Evolutionary conservation across 768 basidiomycete species (phyloP).

Genomic region (Mycena vitilis): DNA sequence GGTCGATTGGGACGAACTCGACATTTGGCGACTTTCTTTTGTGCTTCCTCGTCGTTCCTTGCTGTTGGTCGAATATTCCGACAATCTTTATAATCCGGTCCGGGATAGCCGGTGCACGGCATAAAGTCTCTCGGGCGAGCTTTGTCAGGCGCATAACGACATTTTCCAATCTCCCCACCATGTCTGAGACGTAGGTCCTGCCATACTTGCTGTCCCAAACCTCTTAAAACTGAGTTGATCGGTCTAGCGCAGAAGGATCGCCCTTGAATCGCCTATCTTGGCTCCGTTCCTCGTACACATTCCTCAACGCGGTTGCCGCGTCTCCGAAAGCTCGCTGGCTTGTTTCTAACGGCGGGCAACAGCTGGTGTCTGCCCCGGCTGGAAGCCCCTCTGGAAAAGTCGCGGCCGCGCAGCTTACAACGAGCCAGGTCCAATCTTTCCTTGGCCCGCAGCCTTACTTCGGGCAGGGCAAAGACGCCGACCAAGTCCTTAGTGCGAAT

Average conservation of each 20-base stretch:
- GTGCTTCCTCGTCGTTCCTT: too few relatives aligned
- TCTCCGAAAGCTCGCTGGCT: constrained; percentile 79
- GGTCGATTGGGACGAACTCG: too few relatives aligned
- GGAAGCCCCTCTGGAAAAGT: constrained; percentile 45
- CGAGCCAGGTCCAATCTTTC: constrained; percentile 69
- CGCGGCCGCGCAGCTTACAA: constrained; percentile 65
- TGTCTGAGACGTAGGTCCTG: constrained; percentile 23
- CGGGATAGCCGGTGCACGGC: constrained; percentile 21
- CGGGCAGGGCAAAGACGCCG: constrained; percentile 70
- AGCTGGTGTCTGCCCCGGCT: constrained; percentile 60
- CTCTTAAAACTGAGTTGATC: background rate
- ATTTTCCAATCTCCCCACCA: background rate
- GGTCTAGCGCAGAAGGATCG: constrained; percentile 57
- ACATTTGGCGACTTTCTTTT: too few relatives aligned
- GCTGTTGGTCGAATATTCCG: background rate
- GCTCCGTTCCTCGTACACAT: constrained; percentile 78
- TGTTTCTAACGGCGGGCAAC: constrained; percentile 79
- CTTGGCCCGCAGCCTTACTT: constrained; percentile 79
- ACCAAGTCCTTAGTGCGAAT: constrained; percentile 46
- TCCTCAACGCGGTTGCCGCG: constrained; percentile 77
- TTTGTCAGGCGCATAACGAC: constrained; percentile 26
- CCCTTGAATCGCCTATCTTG: constrained; percentile 86
- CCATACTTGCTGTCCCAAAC: too few relatives aligned
- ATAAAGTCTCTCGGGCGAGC: constrained; percentile 6
- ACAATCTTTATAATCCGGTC: constrained; percentile 2